Evolutionary conservation across 805 yeast species (phyloP).

Genomic region (Kodamaea hsintzibuensis): DNA sequence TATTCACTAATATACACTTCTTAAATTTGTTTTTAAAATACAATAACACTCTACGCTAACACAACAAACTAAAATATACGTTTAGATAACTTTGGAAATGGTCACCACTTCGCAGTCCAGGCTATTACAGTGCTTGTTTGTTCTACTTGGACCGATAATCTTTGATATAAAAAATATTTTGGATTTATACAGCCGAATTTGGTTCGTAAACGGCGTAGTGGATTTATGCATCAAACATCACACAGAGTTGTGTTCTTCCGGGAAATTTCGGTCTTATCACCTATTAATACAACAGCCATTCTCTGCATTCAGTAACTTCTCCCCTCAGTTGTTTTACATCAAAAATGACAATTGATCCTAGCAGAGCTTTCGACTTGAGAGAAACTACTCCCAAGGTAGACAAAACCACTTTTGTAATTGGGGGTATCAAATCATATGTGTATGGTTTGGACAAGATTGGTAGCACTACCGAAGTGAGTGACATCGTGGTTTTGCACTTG

Average conservation of each 20-base stretch:
- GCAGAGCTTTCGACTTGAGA: conserved; percentile 2
- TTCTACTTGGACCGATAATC: background rate
- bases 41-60: no score
- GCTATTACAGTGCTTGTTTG: no score
- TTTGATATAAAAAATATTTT: background rate
- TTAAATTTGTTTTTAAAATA: no score
- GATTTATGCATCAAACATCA: background rate
- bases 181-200: background rate
- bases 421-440: conserved; percentile 45
- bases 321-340: background rate
- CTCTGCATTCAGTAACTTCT: background rate
- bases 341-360: background rate
- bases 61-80: no score
- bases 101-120: no score
- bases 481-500: conserved; percentile 40
- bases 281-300: background rate
- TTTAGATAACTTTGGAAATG: no score
- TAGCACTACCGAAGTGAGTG: conserved; percentile 21
- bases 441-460: conserved; percentile 21
- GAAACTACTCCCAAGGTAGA: background rate
- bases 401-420: conserved; percentile 27
- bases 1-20: no score
- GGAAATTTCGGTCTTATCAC: background rate
- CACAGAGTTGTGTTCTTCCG: background rate
- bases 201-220: background rate